Base-by-base conservation (phyloP, 805 yeast genomes). In the Vanderwaltozyma polyspora region DNA sequence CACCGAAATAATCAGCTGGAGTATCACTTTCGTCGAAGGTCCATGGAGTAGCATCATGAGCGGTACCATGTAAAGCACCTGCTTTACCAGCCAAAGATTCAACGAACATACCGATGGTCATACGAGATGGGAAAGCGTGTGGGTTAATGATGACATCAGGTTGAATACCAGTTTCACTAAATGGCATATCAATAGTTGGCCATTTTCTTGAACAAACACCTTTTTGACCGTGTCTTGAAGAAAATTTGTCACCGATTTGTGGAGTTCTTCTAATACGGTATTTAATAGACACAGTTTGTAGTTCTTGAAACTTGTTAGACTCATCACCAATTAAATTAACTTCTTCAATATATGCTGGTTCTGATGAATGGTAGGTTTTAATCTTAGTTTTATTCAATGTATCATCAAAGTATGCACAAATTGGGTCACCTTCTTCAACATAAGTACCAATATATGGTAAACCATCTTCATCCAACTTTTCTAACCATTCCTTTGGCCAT, bases 71-170 rank as follows among this genome's bases (percentile, higher is more conserved):
- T 51, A 91, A 65, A 6, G 95, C 95, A 59, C 98, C 98, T 5
- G 97, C 91, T 62, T 91, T 91, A 55, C 98, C 98, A n/a, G 98
- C 97, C 37, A 91, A 63, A 35, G 94, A 81, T 63, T 91, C 98
- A 32, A 91, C 96, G 63, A 91, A 91, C 97, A 91, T 91, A 67
- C 98, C 98, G 62, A 91, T 89, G 10, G 98, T 91, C 98, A 91
- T 91, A 69, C 98, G 91, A 32, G 97, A 89, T 49, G 98, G 98
- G 89, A 89, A 91, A 46, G 97, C 98, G 60, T 89, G 98, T 3
- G 98, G 98, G 59, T 91, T 91, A 55, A 91, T 91, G 55, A 91
- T 91, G 48, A 91, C 81, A 63, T 91, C 98, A 2, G 98, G 98
- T 59, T 83, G 95, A 41, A 91, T 89, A 51, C 98, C 98, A 23